Percentiles rank a stretch among this genome's conserved stretches.
These are phyloP conservation scores for Cutaneotrichosporon spelunceum DNA, from an alignment of 1,284 basidiomycete genomes.

Conservation along the genomic window DNA sequence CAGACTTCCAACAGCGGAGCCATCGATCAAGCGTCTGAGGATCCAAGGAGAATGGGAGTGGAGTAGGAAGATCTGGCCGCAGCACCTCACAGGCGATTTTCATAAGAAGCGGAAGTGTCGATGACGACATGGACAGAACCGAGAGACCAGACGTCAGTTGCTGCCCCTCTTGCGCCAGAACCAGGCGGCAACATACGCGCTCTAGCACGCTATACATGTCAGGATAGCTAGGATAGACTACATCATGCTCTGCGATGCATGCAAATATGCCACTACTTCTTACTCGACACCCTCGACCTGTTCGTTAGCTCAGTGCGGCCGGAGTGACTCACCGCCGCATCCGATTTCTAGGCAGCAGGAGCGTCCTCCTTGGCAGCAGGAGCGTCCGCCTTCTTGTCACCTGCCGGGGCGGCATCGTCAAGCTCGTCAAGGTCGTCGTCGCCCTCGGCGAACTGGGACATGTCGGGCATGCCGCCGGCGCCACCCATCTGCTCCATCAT, in stretches of 20 bases:
- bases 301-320: not conserved
- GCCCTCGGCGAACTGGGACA: conserved; percentile 42
- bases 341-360: no score
- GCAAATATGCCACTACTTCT: conserved; percentile 9
- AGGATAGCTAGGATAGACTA: not conserved
- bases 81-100: not conserved
- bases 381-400: conserved; percentile 54
- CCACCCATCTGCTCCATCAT: conserved; percentile 51
- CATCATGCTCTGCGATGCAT: conserved; percentile 11
- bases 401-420: conserved; percentile 54
- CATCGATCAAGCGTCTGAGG: conserved; percentile 1
- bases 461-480: conserved; percentile 42
- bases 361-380: no score
- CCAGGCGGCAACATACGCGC: not conserved
- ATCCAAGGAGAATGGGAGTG: not conserved
- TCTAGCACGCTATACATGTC: not conserved
- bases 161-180: no score
- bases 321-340: not conserved
- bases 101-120: not conserved
- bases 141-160: no score
- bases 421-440: conserved; percentile 32
- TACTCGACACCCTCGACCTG: conserved; percentile 44
- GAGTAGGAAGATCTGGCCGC: not conserved
- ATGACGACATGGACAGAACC: not conserved
- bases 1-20: conserved; percentile 24